Evolutionary conservation across 768 basidiomycete genomes (phyloP).

Genomic region (Amanita inopinata): DNA sequence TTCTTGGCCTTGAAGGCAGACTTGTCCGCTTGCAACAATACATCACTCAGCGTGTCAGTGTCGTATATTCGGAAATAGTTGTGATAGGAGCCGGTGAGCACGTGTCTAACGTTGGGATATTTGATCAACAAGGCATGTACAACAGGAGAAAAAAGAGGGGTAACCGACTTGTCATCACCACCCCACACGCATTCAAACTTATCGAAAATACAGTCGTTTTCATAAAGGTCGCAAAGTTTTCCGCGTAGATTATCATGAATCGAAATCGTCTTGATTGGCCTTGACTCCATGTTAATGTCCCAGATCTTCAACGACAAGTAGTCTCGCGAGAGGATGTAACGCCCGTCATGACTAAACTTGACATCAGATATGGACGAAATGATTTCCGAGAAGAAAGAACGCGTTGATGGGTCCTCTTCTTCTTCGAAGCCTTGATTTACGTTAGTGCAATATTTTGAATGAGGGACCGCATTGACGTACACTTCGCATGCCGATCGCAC

Average conservation of each 20-base stretch:
- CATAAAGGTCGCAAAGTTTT: constrained; percentile 96
- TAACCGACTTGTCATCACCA: constrained; percentile 88
- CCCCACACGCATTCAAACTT: constrained; percentile 99
- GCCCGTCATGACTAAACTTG: constrained; percentile 96
- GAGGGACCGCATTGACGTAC: constrained; percentile 39
- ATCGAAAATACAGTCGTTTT: constrained; percentile 99
- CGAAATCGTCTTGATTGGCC: constrained; percentile 93
- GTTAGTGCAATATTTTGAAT: constrained; percentile 11
- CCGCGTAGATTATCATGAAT: constrained; percentile 97
- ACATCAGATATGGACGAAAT: constrained; percentile 99
- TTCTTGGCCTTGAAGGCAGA: constrained; percentile 99
- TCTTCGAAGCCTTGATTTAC: constrained; percentile 84
- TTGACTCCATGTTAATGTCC: constrained; percentile 98
- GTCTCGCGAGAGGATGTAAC: constrained; percentile 94
- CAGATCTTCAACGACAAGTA: constrained; percentile 98
- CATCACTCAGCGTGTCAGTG: constrained; percentile 75
- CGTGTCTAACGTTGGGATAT: constrained; percentile 48
- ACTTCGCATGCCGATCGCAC: constrained; percentile 93
- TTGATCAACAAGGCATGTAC: constrained; percentile 5
- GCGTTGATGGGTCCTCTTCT: constrained; percentile 93
- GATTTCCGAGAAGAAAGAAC: constrained; percentile 99
- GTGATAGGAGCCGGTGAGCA: constrained; percentile 98
- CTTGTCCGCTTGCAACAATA: constrained; percentile 96
- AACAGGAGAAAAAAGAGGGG: constrained; percentile 8
- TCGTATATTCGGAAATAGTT: constrained; percentile 99